Base-by-base conservation (phyloP, 169 alveolate species). In the Plasmodium billcollinsi region DNA sequence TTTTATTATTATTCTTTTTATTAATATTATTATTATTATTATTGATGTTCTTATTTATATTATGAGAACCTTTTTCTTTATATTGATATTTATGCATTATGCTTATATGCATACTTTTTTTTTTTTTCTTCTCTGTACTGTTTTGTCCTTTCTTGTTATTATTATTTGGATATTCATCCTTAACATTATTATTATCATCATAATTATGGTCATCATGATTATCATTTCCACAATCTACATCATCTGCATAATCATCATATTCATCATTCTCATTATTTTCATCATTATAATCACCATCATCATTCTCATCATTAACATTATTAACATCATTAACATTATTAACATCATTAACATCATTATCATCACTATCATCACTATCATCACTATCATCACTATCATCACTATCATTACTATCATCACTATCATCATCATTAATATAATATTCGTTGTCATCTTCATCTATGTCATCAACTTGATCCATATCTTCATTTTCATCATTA, bases 361-460 rank as follows among this genome's bases (percentile, higher is more conserved):
- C 83, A 8, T 20, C 86, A 7, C 6, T 61, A 6, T 56, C 72
- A 12, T 39, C 54, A 14, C 3, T 14, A 9, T 15, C 74, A 4
- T 69, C 59, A 2, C 6, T 56, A 4, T 39, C 71, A n/a, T 76
- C 80, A 5, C 11, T 59, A 2, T 45, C 91, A 5, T 73, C 73
- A 14, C 24, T 49, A 7, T 45, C 91, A 2, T 66, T 83, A 4
- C 7, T 80, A 5, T 85, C 91, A 0, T 67, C 91, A 15, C 33
- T 72, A 2, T 67, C 91, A 9, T 63, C 73, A 12, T 67, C n/a
- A n/a, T n/a, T 80, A 0, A 59, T 74, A 2, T 26, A 54, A 1
- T 66, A 74, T 20, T 21, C 86, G 6, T 33, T 71, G 4, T 73
- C 65, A 3, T 52, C 91, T 5, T 65, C 86, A 20, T 26, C 73